Percentiles rank a stretch among this genome's conserved stretches.
Conservation (phyloP, 768 basidiomycete species). For the Termitomyces sp. region DNA sequence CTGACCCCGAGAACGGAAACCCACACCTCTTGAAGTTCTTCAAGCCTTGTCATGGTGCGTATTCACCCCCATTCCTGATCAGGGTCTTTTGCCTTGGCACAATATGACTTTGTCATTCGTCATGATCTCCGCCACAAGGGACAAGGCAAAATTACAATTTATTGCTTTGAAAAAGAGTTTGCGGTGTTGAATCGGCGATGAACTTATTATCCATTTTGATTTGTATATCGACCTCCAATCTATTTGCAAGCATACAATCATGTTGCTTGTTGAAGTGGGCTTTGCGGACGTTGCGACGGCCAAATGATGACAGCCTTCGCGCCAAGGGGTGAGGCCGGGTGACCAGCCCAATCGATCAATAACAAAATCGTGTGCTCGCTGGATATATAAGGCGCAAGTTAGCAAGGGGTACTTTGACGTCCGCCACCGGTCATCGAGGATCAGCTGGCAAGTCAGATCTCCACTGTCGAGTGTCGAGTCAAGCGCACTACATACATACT, state of each 20-base stretch:
- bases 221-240: background rate
- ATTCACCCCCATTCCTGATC: background rate
- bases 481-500: conserved; percentile 3
- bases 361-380: conserved; percentile 6
- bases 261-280: background rate
- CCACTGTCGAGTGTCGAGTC: background rate
- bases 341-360: conserved; percentile 8
- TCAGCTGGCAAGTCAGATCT: background rate
- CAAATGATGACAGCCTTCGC: background rate
- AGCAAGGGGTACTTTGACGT: background rate
- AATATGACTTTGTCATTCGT: background rate
- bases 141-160: background rate
- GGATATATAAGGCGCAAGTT: conserved; percentile 10
- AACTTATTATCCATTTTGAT: background rate
- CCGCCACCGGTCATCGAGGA: conserved; percentile 8
- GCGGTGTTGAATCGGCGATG: background rate
- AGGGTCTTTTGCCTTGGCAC: background rate
- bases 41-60: background rate
- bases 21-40: background rate
- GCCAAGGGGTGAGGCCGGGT: conserved; percentile 12
- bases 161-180: background rate
- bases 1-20: background rate
- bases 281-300: background rate
- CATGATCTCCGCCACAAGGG: conserved; percentile 1
- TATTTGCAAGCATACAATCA: background rate